Percentiles rank a stretch among this genome's conserved stretches.
Evolutionary conservation across 441 rosid genomes (phyloP).

Genomic region (Rhodomyrtus psidioides): DNA sequence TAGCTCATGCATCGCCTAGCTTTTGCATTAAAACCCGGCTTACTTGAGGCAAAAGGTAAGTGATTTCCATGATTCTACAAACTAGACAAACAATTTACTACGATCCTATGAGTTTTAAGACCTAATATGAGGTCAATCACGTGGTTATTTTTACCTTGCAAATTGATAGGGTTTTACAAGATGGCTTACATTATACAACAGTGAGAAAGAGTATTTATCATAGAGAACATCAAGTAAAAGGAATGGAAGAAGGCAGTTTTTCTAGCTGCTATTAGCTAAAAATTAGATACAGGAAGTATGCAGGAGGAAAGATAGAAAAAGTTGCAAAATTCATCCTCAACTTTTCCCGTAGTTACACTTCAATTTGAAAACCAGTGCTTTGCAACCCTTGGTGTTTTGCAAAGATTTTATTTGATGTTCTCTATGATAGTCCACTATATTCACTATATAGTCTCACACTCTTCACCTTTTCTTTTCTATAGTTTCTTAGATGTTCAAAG

Average conservation of each 20-base stretch:
- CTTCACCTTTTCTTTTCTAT: neutral
- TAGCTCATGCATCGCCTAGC: neutral
- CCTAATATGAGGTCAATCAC: neutral
- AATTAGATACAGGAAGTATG: neutral
- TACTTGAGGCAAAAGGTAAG: neutral
- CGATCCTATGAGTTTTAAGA: neutral
- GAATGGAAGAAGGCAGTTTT: neutral
- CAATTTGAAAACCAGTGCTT: neutral
- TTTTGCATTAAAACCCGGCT: neutral
- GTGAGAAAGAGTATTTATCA: neutral
- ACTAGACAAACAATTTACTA: neutral
- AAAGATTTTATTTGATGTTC: too few relatives aligned
- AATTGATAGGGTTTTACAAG: neutral
- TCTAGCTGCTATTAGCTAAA: neutral
- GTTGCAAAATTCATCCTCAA: neutral
- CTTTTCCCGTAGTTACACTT: neutral
- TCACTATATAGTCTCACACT: too few relatives aligned
- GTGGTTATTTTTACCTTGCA: neutral
- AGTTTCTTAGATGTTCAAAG: neutral
- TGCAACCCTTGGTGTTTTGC: neutral
- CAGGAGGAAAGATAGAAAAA: neutral
- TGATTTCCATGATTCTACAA: neutral
- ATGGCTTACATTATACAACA: neutral
- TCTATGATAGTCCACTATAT: too few relatives aligned
- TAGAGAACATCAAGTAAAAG: neutral